These are phyloP conservation scores for Neurospora sp. DNA, from an alignment of 2,329 filamentous ascomycete species.

Conservation along the genomic window DNA sequence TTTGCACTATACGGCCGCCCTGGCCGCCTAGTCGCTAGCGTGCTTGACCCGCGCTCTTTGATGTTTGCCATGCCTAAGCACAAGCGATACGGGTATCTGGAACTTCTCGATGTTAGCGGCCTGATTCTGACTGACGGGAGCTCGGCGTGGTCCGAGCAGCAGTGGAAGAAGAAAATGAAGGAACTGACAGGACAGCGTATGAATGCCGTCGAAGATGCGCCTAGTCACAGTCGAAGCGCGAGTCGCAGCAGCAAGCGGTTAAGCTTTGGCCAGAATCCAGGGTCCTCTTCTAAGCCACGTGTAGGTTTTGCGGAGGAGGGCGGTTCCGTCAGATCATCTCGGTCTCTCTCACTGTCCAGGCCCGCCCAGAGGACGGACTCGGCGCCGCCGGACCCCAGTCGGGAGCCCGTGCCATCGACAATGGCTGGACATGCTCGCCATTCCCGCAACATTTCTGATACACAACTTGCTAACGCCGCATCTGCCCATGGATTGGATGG, in stretches of 20 bases:
- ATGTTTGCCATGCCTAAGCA: slow-evolving; percentile 98
- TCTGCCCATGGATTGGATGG: slow-evolving; percentile 15
- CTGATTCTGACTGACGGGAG: slow-evolving; percentile 74
- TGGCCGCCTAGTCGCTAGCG: slow-evolving; percentile 75
- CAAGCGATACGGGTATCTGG: slow-evolving; percentile 80
- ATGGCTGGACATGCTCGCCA: slow-evolving; percentile 28
- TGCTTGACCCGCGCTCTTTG: slow-evolving; percentile 74
- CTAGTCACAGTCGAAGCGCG: slow-evolving; percentile 40
- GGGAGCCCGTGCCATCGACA: slow-evolving; percentile 26
- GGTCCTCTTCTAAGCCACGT: slow-evolving; percentile 27
- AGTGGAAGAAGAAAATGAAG: slow-evolving; percentile 86
- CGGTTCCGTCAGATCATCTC: slow-evolving; percentile 40
- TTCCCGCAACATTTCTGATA: slow-evolving; percentile 39
- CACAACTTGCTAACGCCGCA: slow-evolving; percentile 22
- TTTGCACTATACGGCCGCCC: slow-evolving; percentile 89
- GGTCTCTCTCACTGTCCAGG: slow-evolving; percentile 39
- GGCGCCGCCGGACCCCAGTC: slow-evolving; percentile 34
- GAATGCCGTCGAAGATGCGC: slow-evolving; percentile 48
- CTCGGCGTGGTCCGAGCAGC: slow-evolving; percentile 67
- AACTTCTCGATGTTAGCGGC: slow-evolving; percentile 73
- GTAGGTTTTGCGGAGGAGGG: slow-evolving; percentile 51
- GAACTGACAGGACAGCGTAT: slow-evolving; percentile 77
- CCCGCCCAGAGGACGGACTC: slow-evolving; percentile 38
- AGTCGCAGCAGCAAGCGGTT: slow-evolving; percentile 49
- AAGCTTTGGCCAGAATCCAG: slow-evolving; percentile 35